Evolutionary conservation across 257 asterid genomes (phyloP).

Genomic region (Galeopsis tetrahit): DNA sequence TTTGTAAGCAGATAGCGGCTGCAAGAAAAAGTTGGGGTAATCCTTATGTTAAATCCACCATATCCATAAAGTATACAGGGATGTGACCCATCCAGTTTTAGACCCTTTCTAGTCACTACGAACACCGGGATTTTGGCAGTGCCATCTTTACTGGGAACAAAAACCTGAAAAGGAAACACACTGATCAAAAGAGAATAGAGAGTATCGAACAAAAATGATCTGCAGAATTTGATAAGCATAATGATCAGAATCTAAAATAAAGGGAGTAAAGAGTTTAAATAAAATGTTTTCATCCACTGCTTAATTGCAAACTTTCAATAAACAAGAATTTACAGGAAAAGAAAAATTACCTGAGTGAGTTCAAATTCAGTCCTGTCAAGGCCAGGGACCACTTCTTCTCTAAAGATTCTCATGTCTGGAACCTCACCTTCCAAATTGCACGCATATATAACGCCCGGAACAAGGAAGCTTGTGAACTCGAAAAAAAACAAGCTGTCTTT

Average conservation of each 20-base stretch:
- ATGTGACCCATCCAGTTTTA: slow-evolving; percentile 76
- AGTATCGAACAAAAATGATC: neutral
- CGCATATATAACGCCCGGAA: slow-evolving; percentile 73
- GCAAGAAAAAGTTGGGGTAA: slow-evolving; percentile 68
- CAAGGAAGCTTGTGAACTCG: slow-evolving; percentile 80
- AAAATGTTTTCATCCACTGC: neutral
- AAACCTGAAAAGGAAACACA: slow-evolving; percentile 56
- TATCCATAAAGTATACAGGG: slow-evolving; percentile 82
- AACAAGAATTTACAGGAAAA: slow-evolving; percentile 21
- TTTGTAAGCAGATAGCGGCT: slow-evolving; percentile 62
- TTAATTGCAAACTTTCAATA: neutral
- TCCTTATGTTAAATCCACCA: slow-evolving; percentile 81
- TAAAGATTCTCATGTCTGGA: slow-evolving; percentile 64
- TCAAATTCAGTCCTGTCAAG: slow-evolving; percentile 70
- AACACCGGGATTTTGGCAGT: slow-evolving; percentile 65
- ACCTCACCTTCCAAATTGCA: slow-evolving; percentile 58
- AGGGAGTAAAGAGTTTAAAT: neutral
- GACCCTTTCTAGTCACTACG: slow-evolving; percentile 73
- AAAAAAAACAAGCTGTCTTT: slow-evolving; percentile 59
- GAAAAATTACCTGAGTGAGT: slow-evolving; percentile 63
- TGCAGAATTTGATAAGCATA: neutral
- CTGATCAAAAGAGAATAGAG: slow-evolving; percentile 29
- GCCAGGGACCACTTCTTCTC: slow-evolving; percentile 75
- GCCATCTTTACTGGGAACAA: slow-evolving; percentile 84
- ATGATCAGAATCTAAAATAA: neutral